Evolutionary conservation across 768 basidiomycete species (phyloP), one percentile per base, ranked within the genome.

Genomic region (Amanita subjunquillea): DNA sequence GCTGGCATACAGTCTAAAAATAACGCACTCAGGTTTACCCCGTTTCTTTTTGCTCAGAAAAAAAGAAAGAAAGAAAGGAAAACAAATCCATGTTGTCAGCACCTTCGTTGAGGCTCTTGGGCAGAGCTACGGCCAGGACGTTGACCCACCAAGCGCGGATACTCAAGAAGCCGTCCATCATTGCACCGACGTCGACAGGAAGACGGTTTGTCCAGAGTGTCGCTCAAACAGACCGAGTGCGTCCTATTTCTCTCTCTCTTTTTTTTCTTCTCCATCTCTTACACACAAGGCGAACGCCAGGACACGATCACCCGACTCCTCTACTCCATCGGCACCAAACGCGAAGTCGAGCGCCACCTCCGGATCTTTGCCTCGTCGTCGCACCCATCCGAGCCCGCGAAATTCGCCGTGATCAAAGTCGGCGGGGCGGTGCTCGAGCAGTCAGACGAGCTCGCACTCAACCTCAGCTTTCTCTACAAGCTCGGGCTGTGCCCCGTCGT

Each of bases 401-500:
- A 91, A 67, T 96, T 96, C 62, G 93, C 92, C 37, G 96, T 99
- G 55, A 85, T 99, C 76, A 99, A 99, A 71, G 84, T 99, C 60
- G 96, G 96, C 55, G 96, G 96, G 44, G 95, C 91, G 6, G 94
- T 98, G 40, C 77, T 99, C 5, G 87, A 85, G 61, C 81, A 98
- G 55, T 72, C 97, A 49, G 87, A 97, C 57, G 94, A 97, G 58
- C 83, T 99, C 44, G 93, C 94, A 4, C 81, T 94, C 48, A 95
- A 89, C 57, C 77, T 99, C 60, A 94, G 91, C 69, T 99, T 98
- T 75, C 75, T 99, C 54, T 95, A 95, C 70, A 83, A 93, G 30
- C 87, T 99, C 46, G 96, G 96, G 3, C 79, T 99, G n/a, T 99
- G 95, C 71, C 96, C 96, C 0, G 87, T 99, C 55, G 83, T 99